Percentiles rank a stretch among this genome's conserved stretches.
These are phyloP conservation scores for Dendrobium officinale DNA, from an alignment of 106 monocot genomes.

Conservation along the genomic window DNA sequence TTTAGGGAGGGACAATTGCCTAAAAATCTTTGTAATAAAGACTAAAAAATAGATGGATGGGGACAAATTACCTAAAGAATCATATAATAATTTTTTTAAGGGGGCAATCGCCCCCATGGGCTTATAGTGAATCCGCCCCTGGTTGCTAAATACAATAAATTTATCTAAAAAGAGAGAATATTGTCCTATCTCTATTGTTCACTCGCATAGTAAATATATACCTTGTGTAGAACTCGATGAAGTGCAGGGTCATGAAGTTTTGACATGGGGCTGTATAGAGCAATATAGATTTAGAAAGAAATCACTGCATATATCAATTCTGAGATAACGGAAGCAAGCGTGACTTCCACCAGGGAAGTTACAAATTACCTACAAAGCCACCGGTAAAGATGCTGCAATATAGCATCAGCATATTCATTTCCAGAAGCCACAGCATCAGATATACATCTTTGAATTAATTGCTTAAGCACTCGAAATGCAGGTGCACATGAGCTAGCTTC, in stretches of 20 bases:
- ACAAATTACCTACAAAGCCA: slow-evolving; percentile 82
- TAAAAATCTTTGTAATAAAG: too few relatives aligned
- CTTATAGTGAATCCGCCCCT: too few relatives aligned
- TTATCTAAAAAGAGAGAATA: not conserved
- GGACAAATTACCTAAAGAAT: too few relatives aligned
- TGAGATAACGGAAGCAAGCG: not conserved
- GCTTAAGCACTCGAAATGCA: slow-evolving; percentile 85
- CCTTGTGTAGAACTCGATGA: slow-evolving; percentile 88
- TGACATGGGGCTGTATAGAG: slow-evolving; percentile 61
- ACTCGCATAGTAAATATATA: slow-evolving; percentile 11
- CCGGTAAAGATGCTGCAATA: slow-evolving; percentile 84
- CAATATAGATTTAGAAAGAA: slow-evolving; percentile 9
- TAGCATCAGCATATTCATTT: slow-evolving; percentile 91
- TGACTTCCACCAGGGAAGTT: not conserved
- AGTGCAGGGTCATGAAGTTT: slow-evolving; percentile 97
- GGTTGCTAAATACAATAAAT: not conserved
- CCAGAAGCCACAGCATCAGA: slow-evolving; percentile 84
- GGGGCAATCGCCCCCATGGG: too few relatives aligned
- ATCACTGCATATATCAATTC: not conserved
- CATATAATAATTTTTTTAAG: too few relatives aligned
- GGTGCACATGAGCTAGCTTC: slow-evolving; percentile 56
- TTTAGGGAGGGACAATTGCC: too few relatives aligned
- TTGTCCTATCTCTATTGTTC: not conserved
- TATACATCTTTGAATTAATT: slow-evolving; percentile 82
- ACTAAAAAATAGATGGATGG: too few relatives aligned